phyloP scores from a whole-genome alignment of 176 grass and related monocot species.

The Eragrostis nindensis region DNA sequence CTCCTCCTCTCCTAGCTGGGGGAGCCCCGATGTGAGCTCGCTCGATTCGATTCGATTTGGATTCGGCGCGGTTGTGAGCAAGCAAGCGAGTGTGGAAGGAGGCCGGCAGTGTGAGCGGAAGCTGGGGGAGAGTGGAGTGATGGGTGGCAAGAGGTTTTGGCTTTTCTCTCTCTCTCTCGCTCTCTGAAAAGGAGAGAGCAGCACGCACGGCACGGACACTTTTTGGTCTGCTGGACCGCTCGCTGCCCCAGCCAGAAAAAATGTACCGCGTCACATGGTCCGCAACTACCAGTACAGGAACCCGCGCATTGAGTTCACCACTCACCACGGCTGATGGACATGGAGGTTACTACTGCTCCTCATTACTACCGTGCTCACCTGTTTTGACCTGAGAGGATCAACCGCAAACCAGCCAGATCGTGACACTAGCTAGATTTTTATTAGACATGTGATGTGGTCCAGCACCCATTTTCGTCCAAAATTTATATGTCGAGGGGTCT shows the following conservation, averaged over 20 bases:
- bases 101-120: no score
- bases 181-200: background rate
- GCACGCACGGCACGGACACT: no score
- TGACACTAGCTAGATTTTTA: background rate
- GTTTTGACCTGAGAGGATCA: background rate
- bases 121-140: background rate
- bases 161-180: background rate
- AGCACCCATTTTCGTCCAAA: background rate
- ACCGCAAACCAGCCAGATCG: background rate
- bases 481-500: background rate
- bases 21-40: background rate
- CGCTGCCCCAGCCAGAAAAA: no score
- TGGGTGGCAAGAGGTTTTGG: background rate
- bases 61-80: background rate
- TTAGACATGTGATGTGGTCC: background rate
- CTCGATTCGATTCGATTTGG: slow-evolving; percentile 28
- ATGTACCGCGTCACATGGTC: background rate
- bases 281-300: background rate
- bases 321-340: no score
- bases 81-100: background rate
- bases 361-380: background rate
- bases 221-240: slow-evolving; percentile 13
- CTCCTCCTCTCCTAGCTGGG: background rate
- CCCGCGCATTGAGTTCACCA: no score
- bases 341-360: background rate